A percentile compares a stretch with the other conserved stretches of the same genome.
phyloP scores from a whole-genome alignment of 169 alveolate species.

The Babesia ovis region DNA sequence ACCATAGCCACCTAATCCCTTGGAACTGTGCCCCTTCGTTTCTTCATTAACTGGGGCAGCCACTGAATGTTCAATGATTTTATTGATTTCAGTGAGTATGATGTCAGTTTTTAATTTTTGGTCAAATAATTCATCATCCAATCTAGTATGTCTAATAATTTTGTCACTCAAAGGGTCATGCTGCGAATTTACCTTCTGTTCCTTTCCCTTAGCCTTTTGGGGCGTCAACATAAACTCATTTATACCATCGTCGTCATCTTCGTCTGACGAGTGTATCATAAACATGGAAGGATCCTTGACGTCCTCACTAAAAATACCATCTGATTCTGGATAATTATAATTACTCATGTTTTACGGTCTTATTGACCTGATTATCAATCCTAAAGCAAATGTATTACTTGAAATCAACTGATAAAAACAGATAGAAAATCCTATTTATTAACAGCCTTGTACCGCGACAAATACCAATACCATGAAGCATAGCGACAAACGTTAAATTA shows the following conservation, averaged over 20 bases:
- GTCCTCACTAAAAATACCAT: conserved; percentile 58
- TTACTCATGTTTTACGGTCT: neutral
- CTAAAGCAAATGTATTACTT: neutral
- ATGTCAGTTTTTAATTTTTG: neutral
- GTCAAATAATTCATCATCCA: conserved; percentile 6
- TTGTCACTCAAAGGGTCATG: conserved; percentile 16
- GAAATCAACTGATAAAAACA: neutral
- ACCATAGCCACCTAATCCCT: neutral
- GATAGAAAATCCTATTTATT: too few relatives aligned
- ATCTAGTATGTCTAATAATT: neutral
- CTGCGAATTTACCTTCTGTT: neutral
- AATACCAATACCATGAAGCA: neutral
- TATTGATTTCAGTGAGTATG: conserved; percentile 28
- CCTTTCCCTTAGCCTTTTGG: neutral
- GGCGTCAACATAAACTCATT: neutral
- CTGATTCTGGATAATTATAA: neutral
- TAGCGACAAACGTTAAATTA: neutral
- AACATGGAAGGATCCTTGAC: conserved; percentile 53
- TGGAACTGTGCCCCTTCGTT: neutral
- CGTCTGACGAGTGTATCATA: conserved; percentile 46
- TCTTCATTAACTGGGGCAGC: conserved; percentile 3
- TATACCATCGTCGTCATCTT: conserved; percentile 16
- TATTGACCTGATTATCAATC: neutral
- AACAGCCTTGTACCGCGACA: neutral
- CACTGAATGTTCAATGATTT: conserved; percentile 26